Evolutionary conservation across 495 filamentous ascomycete genomes (phyloP).

Genomic region (Xylaria grammica): DNA sequence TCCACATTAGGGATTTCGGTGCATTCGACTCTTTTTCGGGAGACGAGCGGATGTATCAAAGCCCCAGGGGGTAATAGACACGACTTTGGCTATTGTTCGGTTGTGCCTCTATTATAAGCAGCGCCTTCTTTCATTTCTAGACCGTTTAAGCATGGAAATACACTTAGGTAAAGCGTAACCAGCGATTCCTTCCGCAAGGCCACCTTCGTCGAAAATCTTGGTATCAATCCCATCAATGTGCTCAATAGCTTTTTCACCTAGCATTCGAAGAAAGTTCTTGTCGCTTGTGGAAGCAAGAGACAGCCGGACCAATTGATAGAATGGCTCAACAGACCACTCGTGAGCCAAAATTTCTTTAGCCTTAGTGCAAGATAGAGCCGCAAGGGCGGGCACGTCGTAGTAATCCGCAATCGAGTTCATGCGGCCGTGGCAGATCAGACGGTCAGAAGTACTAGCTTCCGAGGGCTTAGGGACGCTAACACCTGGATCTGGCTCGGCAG

Average conservation of each 20-base stretch:
- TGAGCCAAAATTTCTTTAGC: neutral
- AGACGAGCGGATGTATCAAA: too few species aligned
- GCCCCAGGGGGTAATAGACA: too few species aligned
- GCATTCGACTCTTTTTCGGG: too few species aligned
- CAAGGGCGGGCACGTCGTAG: neutral
- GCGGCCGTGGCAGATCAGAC: conserved; percentile 2
- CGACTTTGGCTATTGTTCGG: too few species aligned
- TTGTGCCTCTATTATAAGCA: too few species aligned
- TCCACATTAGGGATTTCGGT: too few species aligned
- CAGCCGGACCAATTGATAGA: neutral
- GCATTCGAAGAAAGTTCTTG: neutral
- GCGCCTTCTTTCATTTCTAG: too few species aligned
- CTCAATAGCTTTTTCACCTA: neutral
- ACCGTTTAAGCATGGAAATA: neutral
- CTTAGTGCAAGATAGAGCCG: neutral
- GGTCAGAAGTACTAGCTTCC: neutral
- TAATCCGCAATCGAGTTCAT: conserved; percentile 7
- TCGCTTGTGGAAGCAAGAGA: neutral
- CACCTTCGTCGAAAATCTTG: neutral
- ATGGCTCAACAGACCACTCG: neutral
- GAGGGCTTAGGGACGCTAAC: neutral
- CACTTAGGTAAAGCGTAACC: neutral
- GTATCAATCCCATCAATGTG: neutral
- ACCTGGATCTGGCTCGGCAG: neutral
- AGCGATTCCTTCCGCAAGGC: neutral